Evolutionary conservation across 257 asterid genomes (phyloP).

Genomic region (Anisodus tanguticus): DNA sequence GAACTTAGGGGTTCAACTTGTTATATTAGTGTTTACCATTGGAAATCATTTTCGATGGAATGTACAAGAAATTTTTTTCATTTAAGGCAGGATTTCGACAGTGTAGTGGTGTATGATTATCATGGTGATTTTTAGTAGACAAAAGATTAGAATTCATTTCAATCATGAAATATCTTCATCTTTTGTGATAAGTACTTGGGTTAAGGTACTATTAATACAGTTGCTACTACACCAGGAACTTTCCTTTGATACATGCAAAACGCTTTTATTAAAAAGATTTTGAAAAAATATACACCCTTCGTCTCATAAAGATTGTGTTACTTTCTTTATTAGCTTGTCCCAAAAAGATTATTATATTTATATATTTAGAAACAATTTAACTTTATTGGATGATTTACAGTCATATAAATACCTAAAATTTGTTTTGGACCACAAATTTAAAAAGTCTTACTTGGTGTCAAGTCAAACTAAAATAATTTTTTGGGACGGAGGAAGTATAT

Average conservation of each 20-base stretch:
- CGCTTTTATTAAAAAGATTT: not conserved
- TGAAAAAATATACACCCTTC: too few relatives aligned
- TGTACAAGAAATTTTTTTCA: conserved; percentile 22
- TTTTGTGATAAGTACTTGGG: not conserved
- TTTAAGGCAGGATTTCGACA: not conserved
- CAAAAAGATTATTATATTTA: too few relatives aligned
- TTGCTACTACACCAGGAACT: not conserved
- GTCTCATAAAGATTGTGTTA: too few relatives aligned
- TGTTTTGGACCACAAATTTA: too few relatives aligned
- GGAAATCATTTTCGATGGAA: conserved; percentile 14
- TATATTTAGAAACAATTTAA: too few relatives aligned
- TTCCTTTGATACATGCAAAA: not conserved
- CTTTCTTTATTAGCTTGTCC: too few relatives aligned
- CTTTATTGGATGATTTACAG: too few relatives aligned
- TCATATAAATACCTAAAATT: too few relatives aligned
- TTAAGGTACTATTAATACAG: not conserved
- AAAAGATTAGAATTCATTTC: conserved; percentile 19
- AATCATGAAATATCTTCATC: not conserved
- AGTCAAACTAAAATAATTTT: too few relatives aligned
- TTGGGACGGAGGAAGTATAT: too few relatives aligned
- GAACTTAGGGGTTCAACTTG: conserved; percentile 11
- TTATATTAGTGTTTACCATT: not conserved
- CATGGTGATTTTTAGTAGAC: conserved; percentile 1
- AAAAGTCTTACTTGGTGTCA: too few relatives aligned
- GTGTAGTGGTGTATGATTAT: conserved; percentile 13